Conservation (phyloP, 306 rosid species). For the cucumber (Cucumis sativus) region DNA sequence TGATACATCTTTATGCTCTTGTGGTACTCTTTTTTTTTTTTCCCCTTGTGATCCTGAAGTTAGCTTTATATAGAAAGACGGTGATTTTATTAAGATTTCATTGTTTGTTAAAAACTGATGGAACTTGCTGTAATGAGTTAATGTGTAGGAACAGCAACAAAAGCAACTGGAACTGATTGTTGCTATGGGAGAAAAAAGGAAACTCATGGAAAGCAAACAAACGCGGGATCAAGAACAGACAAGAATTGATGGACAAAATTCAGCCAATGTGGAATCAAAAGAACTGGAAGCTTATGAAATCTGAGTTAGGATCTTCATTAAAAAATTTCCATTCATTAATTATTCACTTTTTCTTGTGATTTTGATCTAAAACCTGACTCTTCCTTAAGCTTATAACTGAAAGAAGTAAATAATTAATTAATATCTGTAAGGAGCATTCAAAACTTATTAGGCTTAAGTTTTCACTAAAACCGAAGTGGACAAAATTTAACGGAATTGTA, state of each 20-base stretch:
- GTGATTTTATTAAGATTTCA: background rate
- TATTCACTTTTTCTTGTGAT: background rate
- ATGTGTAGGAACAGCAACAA: slow-evolving; percentile 69
- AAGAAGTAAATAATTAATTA: background rate
- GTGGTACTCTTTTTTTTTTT: background rate
- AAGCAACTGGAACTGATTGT: slow-evolving; percentile 82
- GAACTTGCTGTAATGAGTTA: background rate
- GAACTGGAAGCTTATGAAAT: slow-evolving; percentile 47
- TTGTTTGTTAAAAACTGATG: background rate
- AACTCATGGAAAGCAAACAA: slow-evolving; percentile 46
- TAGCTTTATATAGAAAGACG: background rate
- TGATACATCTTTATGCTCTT: background rate
- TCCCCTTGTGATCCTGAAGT: background rate
- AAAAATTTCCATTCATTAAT: background rate
- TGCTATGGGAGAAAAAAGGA: slow-evolving; percentile 53
- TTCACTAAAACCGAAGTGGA: background rate
- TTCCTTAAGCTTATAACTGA: background rate
- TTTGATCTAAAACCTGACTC: background rate
- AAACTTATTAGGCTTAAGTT: background rate
- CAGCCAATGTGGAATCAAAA: slow-evolving; percentile 32
- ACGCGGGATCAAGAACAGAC: slow-evolving; percentile 19
- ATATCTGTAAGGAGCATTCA: background rate
- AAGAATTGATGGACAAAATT: slow-evolving; percentile 15
- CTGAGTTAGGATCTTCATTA: slow-evolving; percentile 14
- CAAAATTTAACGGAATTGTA: background rate